These are phyloP conservation scores for Mycosphaerelloides madeirae DNA, from an alignment of 2,329 filamentous ascomycete genomes.

Conservation along the genomic window DNA sequence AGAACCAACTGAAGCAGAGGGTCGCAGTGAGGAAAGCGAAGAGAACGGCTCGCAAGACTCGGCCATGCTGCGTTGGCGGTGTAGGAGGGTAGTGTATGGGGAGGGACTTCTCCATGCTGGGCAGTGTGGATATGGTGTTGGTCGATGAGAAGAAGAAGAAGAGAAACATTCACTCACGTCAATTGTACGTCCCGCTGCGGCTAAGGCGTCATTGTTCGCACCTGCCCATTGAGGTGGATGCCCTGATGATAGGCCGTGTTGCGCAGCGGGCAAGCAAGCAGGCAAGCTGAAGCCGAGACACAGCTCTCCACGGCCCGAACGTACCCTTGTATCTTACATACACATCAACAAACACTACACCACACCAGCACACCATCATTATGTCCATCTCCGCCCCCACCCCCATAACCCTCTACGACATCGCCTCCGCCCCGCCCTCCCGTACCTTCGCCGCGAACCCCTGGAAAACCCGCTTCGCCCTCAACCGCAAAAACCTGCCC, in stretches of 20 bases:
- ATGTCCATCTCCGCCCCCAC: constrained; percentile 30
- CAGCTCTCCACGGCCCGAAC: too few relatives aligned
- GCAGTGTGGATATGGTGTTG: background rate
- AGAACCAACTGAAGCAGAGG: constrained; percentile 13
- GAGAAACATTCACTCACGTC: too few relatives aligned
- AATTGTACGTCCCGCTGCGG: too few relatives aligned
- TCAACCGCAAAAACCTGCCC: constrained; percentile 47
- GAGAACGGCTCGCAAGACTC: constrained; percentile 9
- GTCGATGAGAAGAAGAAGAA: background rate
- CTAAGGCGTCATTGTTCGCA: too few relatives aligned
- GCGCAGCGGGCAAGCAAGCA: too few relatives aligned
- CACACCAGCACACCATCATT: background rate
- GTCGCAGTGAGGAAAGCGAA: constrained; percentile 12
- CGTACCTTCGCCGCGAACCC: constrained; percentile 47
- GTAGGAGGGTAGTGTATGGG: constrained; percentile 17
- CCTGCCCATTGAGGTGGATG: too few relatives aligned
- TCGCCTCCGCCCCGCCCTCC: constrained; percentile 37
- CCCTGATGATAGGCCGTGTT: too few relatives aligned
- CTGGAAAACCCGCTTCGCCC: constrained; percentile 48
- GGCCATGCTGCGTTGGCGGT: constrained; percentile 4
- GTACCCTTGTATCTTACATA: too few relatives aligned
- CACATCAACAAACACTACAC: too few relatives aligned
- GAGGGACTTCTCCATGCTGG: constrained; percentile 16
- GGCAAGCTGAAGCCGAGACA: too few relatives aligned
- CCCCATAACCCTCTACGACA: constrained; percentile 46